Evolutionary conservation across 139 green algal genomes (phyloP).

Genomic region (Chlamydomonas incerta): DNA sequence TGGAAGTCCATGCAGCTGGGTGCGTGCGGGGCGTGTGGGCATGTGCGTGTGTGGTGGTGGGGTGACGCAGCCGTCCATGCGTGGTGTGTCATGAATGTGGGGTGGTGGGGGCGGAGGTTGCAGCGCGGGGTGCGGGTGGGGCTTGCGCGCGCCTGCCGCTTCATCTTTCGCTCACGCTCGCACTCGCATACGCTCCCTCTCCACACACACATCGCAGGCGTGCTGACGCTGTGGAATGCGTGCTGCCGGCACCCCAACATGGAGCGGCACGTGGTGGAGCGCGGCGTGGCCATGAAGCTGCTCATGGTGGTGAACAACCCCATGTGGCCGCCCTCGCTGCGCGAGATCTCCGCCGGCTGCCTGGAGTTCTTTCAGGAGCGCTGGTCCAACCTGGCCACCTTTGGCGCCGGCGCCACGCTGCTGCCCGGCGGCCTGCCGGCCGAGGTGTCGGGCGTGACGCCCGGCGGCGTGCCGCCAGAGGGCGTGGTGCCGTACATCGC

Average conservation of each 20-base stretch:
- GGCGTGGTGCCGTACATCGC: constrained; percentile 50
- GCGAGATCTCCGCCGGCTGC: constrained; percentile 70
- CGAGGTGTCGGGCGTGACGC: constrained; percentile 23
- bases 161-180: too few relatives aligned
- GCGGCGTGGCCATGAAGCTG: constrained; percentile 49
- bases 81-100: too few relatives aligned
- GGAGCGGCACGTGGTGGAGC: constrained; percentile 67
- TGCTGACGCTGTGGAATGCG: constrained; percentile 70
- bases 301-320: constrained; percentile 37
- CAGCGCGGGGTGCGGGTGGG: too few relatives aligned
- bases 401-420: constrained; percentile 13
- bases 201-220: neutral
- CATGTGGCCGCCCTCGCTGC: constrained; percentile 71
- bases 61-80: too few relatives aligned
- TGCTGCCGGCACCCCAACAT: constrained; percentile 58
- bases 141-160: too few relatives aligned
- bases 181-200: too few relatives aligned
- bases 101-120: too few relatives aligned
- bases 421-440: constrained; percentile 16
- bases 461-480: neutral
- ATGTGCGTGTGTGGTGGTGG: too few relatives aligned
- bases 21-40: too few relatives aligned
- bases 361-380: constrained; percentile 74
- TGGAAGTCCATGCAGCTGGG: constrained; percentile 64
- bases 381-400: constrained; percentile 38